Evolutionary conservation across 1,284 basidiomycete species (phyloP).

Genomic region (Cutaneotrichosporon cyanovorans): DNA sequence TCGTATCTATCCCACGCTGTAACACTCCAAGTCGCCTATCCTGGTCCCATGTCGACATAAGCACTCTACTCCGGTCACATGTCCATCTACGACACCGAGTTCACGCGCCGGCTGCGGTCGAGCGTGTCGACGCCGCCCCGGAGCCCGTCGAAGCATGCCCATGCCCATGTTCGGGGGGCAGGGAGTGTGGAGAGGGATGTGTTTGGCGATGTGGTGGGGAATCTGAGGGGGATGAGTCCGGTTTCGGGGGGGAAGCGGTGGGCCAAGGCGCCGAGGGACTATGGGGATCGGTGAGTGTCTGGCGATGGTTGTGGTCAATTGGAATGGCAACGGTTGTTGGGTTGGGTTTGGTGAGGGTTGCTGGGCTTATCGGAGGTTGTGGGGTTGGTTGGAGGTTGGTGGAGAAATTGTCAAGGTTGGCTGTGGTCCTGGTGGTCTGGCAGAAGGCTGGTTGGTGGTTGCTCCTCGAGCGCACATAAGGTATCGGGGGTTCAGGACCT

Average conservation of each 20-base stretch:
- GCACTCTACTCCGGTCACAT: constrained; percentile 4
- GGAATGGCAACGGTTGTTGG: too few relatives aligned
- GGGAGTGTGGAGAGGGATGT: constrained; percentile 29
- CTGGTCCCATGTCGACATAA: constrained; percentile 6
- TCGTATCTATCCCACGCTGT: too few relatives aligned
- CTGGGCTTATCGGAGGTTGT: too few relatives aligned
- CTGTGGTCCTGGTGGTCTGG: too few relatives aligned
- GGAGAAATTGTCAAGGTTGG: too few relatives aligned
- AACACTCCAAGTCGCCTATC: too few relatives aligned
- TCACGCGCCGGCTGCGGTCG: constrained; percentile 29
- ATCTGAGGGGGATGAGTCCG: constrained; percentile 23
- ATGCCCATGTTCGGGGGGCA: too few relatives aligned
- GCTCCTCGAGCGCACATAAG: too few relatives aligned
- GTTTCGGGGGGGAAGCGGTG: constrained; percentile 25
- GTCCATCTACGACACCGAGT: constrained; percentile 34
- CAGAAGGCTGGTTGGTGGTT: too few relatives aligned
- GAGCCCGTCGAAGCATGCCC: constrained; percentile 3
- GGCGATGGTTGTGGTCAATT: neutral
- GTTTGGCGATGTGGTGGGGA: constrained; percentile 26
- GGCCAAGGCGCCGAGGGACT: constrained; percentile 29
- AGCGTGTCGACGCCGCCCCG: constrained; percentile 16
- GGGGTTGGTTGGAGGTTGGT: too few relatives aligned
- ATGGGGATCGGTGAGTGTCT: constrained; percentile 44
- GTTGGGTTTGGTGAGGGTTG: too few relatives aligned
- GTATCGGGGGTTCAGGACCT: too few relatives aligned